Conservation (phyloP, 805 yeast genomes). For the Hagleromyces aurorensis region DNA sequence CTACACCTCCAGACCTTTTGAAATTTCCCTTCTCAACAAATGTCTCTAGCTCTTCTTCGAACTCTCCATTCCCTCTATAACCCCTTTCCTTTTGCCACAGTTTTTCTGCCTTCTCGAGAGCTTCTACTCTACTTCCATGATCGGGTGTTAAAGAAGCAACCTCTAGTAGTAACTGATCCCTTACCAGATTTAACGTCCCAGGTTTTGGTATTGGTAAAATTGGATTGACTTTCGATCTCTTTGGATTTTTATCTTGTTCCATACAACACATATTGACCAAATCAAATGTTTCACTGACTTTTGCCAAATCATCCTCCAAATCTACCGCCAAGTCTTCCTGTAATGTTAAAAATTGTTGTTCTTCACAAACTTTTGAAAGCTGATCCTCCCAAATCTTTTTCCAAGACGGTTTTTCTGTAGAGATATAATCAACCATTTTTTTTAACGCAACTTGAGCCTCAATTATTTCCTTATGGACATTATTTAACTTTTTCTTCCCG, state of each 20-base stretch:
- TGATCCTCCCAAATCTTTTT: constrained; percentile 88
- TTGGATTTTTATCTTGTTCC: constrained; percentile 61
- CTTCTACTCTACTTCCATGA: constrained; percentile 78
- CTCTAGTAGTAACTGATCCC: constrained; percentile 74
- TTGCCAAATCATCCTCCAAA: constrained; percentile 69
- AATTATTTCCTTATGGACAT: constrained; percentile 55
- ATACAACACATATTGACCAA: constrained; percentile 74
- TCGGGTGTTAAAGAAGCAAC: constrained; percentile 76
- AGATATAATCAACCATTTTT: constrained; percentile 52
- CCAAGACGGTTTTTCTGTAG: constrained; percentile 75
- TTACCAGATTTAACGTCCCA: constrained; percentile 49
- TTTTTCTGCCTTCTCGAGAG: constrained; percentile 81
- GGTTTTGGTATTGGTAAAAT: constrained; percentile 51
- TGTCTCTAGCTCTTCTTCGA: constrained; percentile 76
- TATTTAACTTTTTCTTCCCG: constrained; percentile 59
- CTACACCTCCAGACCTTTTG: constrained; percentile 82
- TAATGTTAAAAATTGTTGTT: constrained; percentile 82
- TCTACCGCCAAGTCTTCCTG: constrained; percentile 83
- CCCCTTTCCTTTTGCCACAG: constrained; percentile 64
- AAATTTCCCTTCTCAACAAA: constrained; percentile 74
- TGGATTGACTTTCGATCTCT: constrained; percentile 29
- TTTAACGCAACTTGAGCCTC: constrained; percentile 47
- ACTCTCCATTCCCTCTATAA: constrained; percentile 48
- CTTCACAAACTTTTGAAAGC: constrained; percentile 83
- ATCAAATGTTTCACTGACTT: constrained; percentile 73